Conservation (phyloP, 73 alveolate species). For the Diophrys sp. region DNA sequence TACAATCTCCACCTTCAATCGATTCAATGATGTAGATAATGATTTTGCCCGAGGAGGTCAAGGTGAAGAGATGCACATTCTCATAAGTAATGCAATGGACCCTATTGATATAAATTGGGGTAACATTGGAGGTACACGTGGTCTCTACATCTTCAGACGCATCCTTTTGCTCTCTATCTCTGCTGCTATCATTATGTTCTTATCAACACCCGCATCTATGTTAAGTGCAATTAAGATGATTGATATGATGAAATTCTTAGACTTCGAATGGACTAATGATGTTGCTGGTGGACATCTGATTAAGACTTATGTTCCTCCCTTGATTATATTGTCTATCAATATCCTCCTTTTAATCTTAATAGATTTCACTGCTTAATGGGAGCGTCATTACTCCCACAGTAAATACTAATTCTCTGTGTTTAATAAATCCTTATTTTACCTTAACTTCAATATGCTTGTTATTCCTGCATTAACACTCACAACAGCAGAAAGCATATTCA, state of each 20-base stretch:
- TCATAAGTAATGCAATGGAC: conserved; percentile 74
- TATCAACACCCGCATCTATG: conserved; percentile 91
- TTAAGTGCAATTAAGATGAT: conserved; percentile 58
- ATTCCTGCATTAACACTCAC: conserved; percentile 92
- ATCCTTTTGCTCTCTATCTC: conserved; percentile 54
- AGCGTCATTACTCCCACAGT: conserved; percentile 87
- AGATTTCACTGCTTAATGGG: conserved; percentile 79
- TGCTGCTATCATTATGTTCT: conserved; percentile 69
- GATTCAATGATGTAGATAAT: conserved; percentile 53
- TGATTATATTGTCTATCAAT: conserved; percentile 75
- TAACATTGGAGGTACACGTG: conserved; percentile 83
- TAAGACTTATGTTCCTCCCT: conserved; percentile 80
- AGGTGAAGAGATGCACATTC: conserved; percentile 5
- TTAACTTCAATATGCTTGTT: conserved; percentile 83
- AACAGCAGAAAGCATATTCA: conserved; percentile 62
- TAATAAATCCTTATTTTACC: conserved; percentile 75
- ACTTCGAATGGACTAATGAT: conserved; percentile 19
- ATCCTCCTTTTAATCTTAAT: conserved; percentile 67
- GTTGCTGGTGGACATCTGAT: conserved; percentile 67
- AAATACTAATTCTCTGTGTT: conserved; percentile 78
- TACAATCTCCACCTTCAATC: conserved; percentile 31
- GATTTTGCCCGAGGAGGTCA: conserved; percentile 32
- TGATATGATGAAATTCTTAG: conserved; percentile 31
- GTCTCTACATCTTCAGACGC: conserved; percentile 83
- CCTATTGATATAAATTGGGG: conserved; percentile 89